Base-by-base conservation (phyloP, 1,139 yeast genomes). In the Saccharomyces hybrid region DNA sequence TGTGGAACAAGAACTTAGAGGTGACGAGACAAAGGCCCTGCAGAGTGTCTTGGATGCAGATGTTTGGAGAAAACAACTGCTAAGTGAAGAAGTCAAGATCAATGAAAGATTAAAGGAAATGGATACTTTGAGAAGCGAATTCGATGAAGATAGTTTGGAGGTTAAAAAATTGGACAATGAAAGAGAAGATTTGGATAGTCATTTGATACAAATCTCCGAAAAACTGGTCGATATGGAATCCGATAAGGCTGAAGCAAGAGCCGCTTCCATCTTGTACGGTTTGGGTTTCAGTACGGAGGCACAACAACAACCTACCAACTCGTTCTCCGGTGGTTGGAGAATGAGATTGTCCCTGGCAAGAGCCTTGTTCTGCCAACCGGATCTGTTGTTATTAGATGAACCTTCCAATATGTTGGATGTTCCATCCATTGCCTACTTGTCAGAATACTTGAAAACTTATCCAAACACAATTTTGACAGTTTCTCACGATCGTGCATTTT, bases 401-500 rank as follows among this genome's bases (percentile, higher is more conserved):
- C 99, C 99, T 66, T 91, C 99, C 61, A 93, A 93, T 85, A 93
- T 91, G 97, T 87, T 93, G 96, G 99, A 93, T 81, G 97, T 93
- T 71, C 99, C 99, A 32, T 91, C 98, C 53, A 89, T 93, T 69
- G 93, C 98, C 2, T 93, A 83, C 69, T 79, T 93, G 69, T 93
- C 98, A 9, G 82, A 86, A 64, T 93, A 93, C 69, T 76, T 93
- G 63, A 96, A 89, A 69, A 78, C 88, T 9, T 93, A 93, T 69
- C 91, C 96, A 56, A 82, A 96, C 0, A 93, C 99, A 0, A 95
- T 93, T 5, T 76, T 93, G 62, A 96, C 91, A 46, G 99, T 93
- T 49, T 93, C 99, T 55, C 99, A 93, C 77, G 99, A 93, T 73
- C 83, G 99, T 67, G 90, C 97, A 51, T 93, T 93, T 76, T 79